A percentile compares a stretch with the other conserved stretches of the same genome.
Conservation (phyloP, 176 grass and related monocot species). For the Alloteropsis semialata region DNA sequence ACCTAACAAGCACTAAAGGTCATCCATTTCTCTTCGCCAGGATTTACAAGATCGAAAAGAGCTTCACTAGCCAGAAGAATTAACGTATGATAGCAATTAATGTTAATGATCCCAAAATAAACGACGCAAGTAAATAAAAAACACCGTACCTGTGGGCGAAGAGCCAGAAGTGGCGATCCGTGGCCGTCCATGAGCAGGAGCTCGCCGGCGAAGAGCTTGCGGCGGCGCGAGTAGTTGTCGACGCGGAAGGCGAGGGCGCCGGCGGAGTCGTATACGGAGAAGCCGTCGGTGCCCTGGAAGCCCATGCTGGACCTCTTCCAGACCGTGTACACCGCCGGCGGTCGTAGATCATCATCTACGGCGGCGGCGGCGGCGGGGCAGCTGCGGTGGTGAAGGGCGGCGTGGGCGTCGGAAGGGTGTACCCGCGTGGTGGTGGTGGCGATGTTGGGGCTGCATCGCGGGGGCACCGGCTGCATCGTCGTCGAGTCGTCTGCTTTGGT, state of each 20-base stretch:
- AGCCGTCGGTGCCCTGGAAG: conserved; percentile 39
- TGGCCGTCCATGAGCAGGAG: conserved; percentile 40
- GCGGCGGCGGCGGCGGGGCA: background rate
- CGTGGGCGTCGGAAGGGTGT: conserved; percentile 5
- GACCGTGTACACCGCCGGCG: conserved; percentile 36
- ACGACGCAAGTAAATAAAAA: too few relatives aligned
- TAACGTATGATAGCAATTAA: too few relatives aligned
- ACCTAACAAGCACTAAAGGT: too few relatives aligned
- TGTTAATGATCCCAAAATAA: too few relatives aligned
- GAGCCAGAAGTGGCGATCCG: conserved; percentile 21
- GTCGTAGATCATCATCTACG: background rate
- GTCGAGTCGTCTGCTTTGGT: background rate
- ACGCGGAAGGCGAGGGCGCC: conserved; percentile 42
- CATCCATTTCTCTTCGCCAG: too few relatives aligned
- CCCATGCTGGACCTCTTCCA: conserved; percentile 48
- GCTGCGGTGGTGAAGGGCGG: background rate
- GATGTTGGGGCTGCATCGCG: background rate
- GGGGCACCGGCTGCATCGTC: background rate
- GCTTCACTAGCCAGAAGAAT: too few relatives aligned
- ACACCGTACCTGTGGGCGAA: conserved; percentile 65
- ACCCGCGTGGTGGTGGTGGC: background rate
- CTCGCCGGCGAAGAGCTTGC: conserved; percentile 39
- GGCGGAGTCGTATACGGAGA: conserved; percentile 29
- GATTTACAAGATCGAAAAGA: too few relatives aligned
- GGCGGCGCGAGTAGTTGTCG: conserved; percentile 47